Base-by-base conservation (phyloP, 129 eudicot species). In the Solidago caesia region DNA sequence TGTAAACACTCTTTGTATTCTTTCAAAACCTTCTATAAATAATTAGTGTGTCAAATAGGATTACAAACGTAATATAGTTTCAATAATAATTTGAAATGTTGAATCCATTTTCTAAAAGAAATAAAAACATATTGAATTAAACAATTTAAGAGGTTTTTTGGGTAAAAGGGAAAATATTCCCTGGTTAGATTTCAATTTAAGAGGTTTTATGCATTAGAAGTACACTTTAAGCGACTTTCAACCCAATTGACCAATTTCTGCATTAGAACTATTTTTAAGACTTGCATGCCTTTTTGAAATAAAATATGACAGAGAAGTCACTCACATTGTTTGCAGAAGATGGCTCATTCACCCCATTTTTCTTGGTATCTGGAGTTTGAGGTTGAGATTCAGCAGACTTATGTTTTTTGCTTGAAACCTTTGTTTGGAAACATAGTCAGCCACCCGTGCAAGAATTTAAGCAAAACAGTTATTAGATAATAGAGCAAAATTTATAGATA, bases 401-500 rank as follows among this genome's bases (percentile, higher is more conserved):
- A 41, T 33, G 67, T 56, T 79, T 79, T 79, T 73, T 79, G 79
- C 75, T 58, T 57, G 79, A 79, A 67, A 73, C 64, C 74, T 73
- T 66, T 57, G 61, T 26, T 67, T 21, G 67, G 39, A 49, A 55
- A 61, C 5, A 73, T 62, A 52, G 62, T 53, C 21, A 71, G 43
- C 16, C 49, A 43, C 42, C 14, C 33, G 12, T 27, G 52, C 11
- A 75, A 53, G 45, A 44, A 67, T 67, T 15, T 33, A 33, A 33
- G 39, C 39, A 55, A 48, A 76, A 66, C 27, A 68, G 59, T 66
- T 10, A 56, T 9, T 33, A 52, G 58, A 33, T 52, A 71, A 10
- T 39, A 63, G 48, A 61, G 53, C 67, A 53, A 56, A 11, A 57
- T 43, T 44, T 52, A 53, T 25, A 42, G 42, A 45, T 16, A 45